Percentiles rank a stretch among this genome's conserved stretches.
phyloP scores from a whole-genome alignment of 768 basidiomycete species.

The Pulveroboletus sp. region DNA sequence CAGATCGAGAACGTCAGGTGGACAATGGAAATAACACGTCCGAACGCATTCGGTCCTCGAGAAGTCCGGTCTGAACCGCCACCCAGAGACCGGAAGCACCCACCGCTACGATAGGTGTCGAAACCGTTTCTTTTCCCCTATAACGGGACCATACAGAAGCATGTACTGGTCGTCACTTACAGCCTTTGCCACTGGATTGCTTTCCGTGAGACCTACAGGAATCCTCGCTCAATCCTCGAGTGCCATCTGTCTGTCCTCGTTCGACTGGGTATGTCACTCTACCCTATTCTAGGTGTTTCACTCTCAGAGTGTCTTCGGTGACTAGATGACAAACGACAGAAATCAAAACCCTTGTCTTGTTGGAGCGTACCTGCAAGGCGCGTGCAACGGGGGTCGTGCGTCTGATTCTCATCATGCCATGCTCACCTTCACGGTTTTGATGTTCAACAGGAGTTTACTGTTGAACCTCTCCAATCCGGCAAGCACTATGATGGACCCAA shows the following conservation, averaged over 20 bases:
- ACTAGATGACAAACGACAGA: conserved; percentile 38
- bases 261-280: conserved; percentile 24
- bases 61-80: too few species aligned
- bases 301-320: neutral
- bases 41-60: too few species aligned
- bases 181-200: conserved; percentile 14
- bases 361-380: conserved; percentile 39
- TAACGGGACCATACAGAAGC: conserved; percentile 5
- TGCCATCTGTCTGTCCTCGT: conserved; percentile 20
- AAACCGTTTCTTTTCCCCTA: neutral
- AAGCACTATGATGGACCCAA: conserved; percentile 33
- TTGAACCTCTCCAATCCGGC: conserved; percentile 34
- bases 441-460: conserved; percentile 31
- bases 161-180: conserved; percentile 13
- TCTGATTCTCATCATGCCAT: conserved; percentile 1
- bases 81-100: too few species aligned
- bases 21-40: too few species aligned
- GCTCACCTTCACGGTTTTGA: conserved; percentile 8
- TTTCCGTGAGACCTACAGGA: conserved; percentile 12
- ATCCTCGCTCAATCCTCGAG: conserved; percentile 21
- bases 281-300: neutral
- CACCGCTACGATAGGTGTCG: too few species aligned
- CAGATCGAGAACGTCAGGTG: too few species aligned
- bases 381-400: conserved; percentile 41
- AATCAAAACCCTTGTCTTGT: conserved; percentile 44